Percentiles rank a stretch among this genome's conserved stretches.
Evolutionary conservation across 345 rosid genomes (phyloP).

Genomic region (Eucalyptus sp.): DNA sequence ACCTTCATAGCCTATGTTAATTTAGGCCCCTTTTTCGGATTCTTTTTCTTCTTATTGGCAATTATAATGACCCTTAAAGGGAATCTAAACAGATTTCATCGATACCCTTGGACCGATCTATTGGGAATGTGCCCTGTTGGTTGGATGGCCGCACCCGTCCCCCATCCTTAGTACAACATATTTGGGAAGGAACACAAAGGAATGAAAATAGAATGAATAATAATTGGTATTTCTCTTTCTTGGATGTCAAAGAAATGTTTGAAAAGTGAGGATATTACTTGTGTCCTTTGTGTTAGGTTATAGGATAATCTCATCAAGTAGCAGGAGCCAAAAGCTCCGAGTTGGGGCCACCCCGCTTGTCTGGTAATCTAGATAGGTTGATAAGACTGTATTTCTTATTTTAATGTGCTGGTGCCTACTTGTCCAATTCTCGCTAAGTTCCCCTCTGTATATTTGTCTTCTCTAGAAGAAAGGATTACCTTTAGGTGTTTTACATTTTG

Average conservation of each 20-base stretch:
- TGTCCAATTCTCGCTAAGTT: no score
- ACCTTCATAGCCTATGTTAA: background rate
- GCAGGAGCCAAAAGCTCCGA: no score
- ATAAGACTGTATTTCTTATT: no score
- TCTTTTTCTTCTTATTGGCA: background rate
- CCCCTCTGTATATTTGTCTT: accelerated
- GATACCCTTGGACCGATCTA: background rate
- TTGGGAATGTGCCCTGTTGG: background rate
- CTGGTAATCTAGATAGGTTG: no score
- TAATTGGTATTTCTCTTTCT: background rate
- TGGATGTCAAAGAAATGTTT: background rate
- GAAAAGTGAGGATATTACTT: background rate
- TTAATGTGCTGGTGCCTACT: accelerated
- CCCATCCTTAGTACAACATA: background rate
- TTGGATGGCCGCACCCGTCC: background rate
- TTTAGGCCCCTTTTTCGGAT: background rate
- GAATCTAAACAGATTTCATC: background rate
- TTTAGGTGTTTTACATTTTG: no score
- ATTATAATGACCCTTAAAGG: background rate
- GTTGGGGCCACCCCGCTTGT: no score
- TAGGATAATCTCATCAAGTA: no score
- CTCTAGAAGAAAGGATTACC: no score
- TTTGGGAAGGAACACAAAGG: background rate
- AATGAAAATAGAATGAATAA: background rate
- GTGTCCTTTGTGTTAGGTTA: no score